Conservation (phyloP, 495 filamentous ascomycete species). For the Lophiostoma macrostomum region DNA sequence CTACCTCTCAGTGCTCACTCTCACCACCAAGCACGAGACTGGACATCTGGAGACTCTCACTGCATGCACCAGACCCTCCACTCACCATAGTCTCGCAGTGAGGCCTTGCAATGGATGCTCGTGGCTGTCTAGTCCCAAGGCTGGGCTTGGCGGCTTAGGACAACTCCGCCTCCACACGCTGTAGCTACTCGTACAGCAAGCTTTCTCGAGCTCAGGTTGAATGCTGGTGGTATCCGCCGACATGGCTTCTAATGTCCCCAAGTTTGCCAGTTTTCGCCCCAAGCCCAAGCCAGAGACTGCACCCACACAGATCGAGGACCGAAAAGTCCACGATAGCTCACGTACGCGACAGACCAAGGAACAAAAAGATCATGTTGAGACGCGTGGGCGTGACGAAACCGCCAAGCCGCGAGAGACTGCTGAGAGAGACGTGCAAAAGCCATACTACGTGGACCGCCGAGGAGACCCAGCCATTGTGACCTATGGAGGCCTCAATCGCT, state of each 20-base stretch:
- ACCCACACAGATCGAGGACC: no score
- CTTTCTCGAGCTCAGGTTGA: not conserved
- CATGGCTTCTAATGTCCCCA: constrained; percentile 31
- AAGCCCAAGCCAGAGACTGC: constrained; percentile 27
- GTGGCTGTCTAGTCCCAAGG: no score
- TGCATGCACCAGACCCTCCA: no score
- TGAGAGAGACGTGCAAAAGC: constrained; percentile 3
- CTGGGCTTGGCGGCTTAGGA: no score
- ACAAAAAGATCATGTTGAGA: no score
- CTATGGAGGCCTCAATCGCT: constrained; percentile 61
- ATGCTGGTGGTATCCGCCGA: not conserved
- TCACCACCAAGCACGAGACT: no score
- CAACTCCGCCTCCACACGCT: not conserved
- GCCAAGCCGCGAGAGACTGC: not conserved
- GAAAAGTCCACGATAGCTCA: no score
- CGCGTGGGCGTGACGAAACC: no score
- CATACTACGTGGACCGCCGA: constrained; percentile 39
- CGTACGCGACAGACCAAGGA: no score
- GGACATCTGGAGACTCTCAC: no score
- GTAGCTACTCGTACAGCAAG: not conserved
- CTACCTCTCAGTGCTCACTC: not conserved
- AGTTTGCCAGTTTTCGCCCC: constrained; percentile 38
- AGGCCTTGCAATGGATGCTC: no score
- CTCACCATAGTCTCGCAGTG: no score
- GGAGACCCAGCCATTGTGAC: constrained; percentile 61